A percentile compares a stretch with the other conserved stretches of the same genome.
These are phyloP conservation scores for Cladobotryum mycophilum DNA, from an alignment of 2,329 filamentous ascomycete species.

Conservation along the genomic window DNA sequence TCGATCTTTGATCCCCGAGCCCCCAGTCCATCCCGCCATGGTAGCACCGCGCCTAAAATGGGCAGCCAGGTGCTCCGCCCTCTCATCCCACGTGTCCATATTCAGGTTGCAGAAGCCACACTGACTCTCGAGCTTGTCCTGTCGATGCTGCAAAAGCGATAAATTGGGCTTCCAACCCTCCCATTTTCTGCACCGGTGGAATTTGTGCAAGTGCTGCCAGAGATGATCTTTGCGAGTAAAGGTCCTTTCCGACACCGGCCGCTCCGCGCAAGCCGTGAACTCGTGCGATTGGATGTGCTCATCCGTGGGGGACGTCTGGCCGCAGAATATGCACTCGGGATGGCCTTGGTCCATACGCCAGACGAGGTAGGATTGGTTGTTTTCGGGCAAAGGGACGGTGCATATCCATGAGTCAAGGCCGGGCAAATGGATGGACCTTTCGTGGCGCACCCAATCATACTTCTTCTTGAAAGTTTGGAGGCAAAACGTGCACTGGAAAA, in stretches of 20 bases:
- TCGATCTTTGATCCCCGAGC: constrained; percentile 33
- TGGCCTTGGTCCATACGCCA: constrained; percentile 42
- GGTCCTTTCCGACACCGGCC: constrained; percentile 33
- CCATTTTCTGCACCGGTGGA: constrained; percentile 39
- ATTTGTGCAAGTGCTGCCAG: constrained; percentile 36
- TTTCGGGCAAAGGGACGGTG: constrained; percentile 28
- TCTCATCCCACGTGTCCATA: constrained; percentile 31
- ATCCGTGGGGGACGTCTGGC: constrained; percentile 25
- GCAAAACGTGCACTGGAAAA: constrained; percentile 34
- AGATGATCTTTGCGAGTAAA: constrained; percentile 38
- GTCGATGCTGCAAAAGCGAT: constrained; percentile 24
- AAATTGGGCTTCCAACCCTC: constrained; percentile 42
- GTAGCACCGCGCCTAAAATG: constrained; percentile 36
- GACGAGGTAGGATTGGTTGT: constrained; percentile 36
- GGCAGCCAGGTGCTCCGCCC: constrained; percentile 34
- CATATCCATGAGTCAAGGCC: constrained; percentile 44
- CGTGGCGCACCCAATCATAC: constrained; percentile 41
- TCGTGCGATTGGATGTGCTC: constrained; percentile 35
- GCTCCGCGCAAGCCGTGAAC: constrained; percentile 45
- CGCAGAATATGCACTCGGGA: constrained; percentile 36
- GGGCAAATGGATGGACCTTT: constrained; percentile 43
- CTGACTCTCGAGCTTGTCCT: constrained; percentile 14
- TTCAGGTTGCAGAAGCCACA: constrained; percentile 36
- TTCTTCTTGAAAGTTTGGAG: constrained; percentile 32
- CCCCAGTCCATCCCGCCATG: constrained; percentile 40